phyloP scores from a whole-genome alignment of 768 basidiomycete species.

The Pilatotrama ljubarskyi region DNA sequence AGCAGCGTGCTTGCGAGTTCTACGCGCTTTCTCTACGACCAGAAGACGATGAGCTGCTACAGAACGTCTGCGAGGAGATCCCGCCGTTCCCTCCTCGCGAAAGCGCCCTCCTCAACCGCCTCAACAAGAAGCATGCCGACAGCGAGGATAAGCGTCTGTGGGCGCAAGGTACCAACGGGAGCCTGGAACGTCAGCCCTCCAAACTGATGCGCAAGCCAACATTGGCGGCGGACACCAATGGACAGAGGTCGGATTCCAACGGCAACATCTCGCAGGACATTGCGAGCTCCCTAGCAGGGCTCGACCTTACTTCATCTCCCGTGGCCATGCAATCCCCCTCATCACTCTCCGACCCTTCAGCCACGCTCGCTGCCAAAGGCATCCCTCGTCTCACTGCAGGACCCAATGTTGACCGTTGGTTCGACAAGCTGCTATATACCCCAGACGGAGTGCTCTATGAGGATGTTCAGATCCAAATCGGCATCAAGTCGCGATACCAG shows the following conservation, averaged over 20 bases:
- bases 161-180: constrained; percentile 84
- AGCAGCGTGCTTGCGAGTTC: constrained; percentile 98
- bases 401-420: constrained; percentile 86
- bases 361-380: constrained; percentile 35
- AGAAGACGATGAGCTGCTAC: constrained; percentile 90
- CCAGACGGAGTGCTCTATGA: constrained; percentile 93
- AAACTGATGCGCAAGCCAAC: constrained; percentile 40
- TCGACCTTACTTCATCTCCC: constrained; percentile 48
- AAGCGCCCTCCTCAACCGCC: constrained; percentile 81
- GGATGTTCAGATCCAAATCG: constrained; percentile 93
- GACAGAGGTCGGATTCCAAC: constrained; percentile 36
- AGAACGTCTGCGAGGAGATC: constrained; percentile 98
- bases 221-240: constrained; percentile 33
- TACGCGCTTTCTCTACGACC: constrained; percentile 80
- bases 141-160: constrained; percentile 96
- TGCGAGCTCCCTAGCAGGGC: constrained; percentile 76
- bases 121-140: constrained; percentile 88
- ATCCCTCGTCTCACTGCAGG: constrained; percentile 61
- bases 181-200: constrained; percentile 64
- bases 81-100: constrained; percentile 96
- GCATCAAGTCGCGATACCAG: constrained; percentile 95
- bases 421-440: constrained; percentile 75
- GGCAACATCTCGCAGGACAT: constrained; percentile 53
- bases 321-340: constrained; percentile 23
- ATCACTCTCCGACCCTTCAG: constrained; percentile 15